A percentile compares a stretch with the other conserved stretches of the same genome.
Evolutionary conservation across 2,329 filamentous ascomycete species (phyloP).

Genomic region (Exophiala aquamarina): DNA sequence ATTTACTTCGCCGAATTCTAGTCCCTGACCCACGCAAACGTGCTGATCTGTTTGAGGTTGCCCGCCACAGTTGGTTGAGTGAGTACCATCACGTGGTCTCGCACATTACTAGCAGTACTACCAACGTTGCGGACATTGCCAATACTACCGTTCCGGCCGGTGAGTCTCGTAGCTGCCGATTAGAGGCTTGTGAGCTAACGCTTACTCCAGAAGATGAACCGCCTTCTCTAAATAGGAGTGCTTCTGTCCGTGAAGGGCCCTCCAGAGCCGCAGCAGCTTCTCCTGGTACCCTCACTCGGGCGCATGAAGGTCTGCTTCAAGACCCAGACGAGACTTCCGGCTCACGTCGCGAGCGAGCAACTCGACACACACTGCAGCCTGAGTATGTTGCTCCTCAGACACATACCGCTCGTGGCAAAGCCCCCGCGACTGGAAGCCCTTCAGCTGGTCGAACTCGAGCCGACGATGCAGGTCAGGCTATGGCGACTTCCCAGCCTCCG

Average conservation of each 20-base stretch:
- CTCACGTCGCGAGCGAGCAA: conserved; percentile 71
- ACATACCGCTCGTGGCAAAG: conserved; percentile 73
- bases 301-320: conserved; percentile 17
- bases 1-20: conserved; percentile 86
- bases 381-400: conserved; percentile 94
- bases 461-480: conserved; percentile 42
- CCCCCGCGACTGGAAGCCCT: conserved; percentile 28
- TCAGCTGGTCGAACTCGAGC: conserved; percentile 33
- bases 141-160: conserved; percentile 67
- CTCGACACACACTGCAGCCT: conserved; percentile 91
- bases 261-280: conserved; percentile 13
- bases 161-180: conserved; percentile 38
- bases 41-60: conserved; percentile 95
- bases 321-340: conserved; percentile 63
- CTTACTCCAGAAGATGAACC: conserved; percentile 52
- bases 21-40: conserved; percentile 93
- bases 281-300: conserved; percentile 44
- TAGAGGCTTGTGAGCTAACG: conserved; percentile 4
- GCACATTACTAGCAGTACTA: conserved; percentile 95
- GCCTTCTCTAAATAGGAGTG: conserved; percentile 73
- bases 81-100: conserved; percentile 96
- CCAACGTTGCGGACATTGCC: conserved; percentile 79
- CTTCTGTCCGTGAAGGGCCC: conserved; percentile 75
- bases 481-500: conserved; percentile 29
- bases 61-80: conserved; percentile 95